These are phyloP conservation scores for Komagataella kurtzmanii DNA, from an alignment of 805 yeast species.

Conservation along the genomic window DNA sequence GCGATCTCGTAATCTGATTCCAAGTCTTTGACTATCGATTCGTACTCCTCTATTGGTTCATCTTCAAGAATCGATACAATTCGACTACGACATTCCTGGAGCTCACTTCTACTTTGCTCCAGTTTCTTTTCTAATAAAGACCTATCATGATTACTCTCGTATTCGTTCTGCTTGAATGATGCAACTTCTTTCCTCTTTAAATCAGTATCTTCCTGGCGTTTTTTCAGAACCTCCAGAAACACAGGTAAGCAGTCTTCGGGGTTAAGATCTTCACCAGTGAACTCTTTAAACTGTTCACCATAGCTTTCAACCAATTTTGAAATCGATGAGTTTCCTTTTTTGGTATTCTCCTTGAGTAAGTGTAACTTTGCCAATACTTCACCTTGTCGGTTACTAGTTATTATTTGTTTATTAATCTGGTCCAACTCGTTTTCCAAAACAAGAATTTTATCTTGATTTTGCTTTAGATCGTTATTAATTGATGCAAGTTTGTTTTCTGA, in stretches of 20 bases:
- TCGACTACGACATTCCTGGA: slow-evolving; percentile 3
- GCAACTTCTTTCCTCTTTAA: background rate
- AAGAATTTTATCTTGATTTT: slow-evolving; percentile 22
- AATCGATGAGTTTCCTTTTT: background rate
- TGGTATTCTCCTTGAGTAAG: slow-evolving; percentile 26
- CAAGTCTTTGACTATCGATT: slow-evolving; percentile 32
- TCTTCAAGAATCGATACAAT: slow-evolving; percentile 20
- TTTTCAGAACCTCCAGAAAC: background rate
- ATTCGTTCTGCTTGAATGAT: background rate
- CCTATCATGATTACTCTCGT: background rate
- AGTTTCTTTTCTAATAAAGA: background rate
- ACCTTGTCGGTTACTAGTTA: slow-evolving; percentile 39
- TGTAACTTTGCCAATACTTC: slow-evolving; percentile 43
- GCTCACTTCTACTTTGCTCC: background rate
- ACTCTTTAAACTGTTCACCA: background rate
- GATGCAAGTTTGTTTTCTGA: slow-evolving; percentile 13
- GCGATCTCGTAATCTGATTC: slow-evolving; percentile 53
- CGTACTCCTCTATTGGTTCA: slow-evolving; percentile 33
- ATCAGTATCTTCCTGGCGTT: background rate
- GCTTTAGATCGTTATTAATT: slow-evolving; percentile 21
- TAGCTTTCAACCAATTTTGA: slow-evolving; percentile 6
- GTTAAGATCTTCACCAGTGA: background rate
- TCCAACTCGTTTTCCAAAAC: slow-evolving; percentile 35
- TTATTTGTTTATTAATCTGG: slow-evolving; percentile 32
- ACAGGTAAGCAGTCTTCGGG: background rate